These are phyloP conservation scores for Hanseniaspora clermontiae DNA, from an alignment of 805 yeast species.

Conservation along the genomic window DNA sequence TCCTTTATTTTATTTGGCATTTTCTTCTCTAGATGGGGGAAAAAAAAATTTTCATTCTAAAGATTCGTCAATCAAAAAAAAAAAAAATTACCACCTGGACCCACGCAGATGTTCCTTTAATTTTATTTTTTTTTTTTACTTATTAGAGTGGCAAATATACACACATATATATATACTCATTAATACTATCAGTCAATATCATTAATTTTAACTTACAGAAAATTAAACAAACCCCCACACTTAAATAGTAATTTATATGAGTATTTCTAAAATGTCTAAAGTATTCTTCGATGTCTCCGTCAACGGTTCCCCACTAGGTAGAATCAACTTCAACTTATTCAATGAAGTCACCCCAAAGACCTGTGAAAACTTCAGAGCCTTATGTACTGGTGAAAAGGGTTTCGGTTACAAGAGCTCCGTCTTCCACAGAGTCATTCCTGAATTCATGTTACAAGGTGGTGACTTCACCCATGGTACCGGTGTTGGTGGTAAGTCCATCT, in stretches of 20 bases:
- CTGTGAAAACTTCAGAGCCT: slow-evolving; percentile 67
- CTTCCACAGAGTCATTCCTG: slow-evolving; percentile 95
- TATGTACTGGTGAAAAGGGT: slow-evolving; percentile 81
- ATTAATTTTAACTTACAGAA: too few relatives aligned
- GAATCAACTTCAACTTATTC: slow-evolving; percentile 28
- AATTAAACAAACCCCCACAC: not conserved
- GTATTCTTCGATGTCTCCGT: slow-evolving; percentile 76
- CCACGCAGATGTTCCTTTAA: not conserved
- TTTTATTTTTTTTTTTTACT: not conserved
- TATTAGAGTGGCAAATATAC: not conserved
- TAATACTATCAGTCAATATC: too few relatives aligned
- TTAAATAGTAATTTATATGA: not conserved
- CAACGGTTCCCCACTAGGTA: slow-evolving; percentile 50
- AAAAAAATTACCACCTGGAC: too few relatives aligned
- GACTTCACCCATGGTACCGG: slow-evolving; percentile 90
- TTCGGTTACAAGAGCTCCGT: slow-evolving; percentile 75
- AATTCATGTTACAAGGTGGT: slow-evolving; percentile 98
- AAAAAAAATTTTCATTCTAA: too few relatives aligned
- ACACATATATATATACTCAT: too few relatives aligned
- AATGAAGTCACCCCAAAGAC: slow-evolving; percentile 54
- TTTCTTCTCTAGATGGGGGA: too few relatives aligned
- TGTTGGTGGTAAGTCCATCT: slow-evolving; percentile 90
- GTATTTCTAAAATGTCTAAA: slow-evolving; percentile 39
- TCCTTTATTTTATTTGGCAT: too few relatives aligned
- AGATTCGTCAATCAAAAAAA: too few relatives aligned